Conservation (phyloP, 2,329 filamentous ascomycete species). For the Arthroderma sp. region DNA sequence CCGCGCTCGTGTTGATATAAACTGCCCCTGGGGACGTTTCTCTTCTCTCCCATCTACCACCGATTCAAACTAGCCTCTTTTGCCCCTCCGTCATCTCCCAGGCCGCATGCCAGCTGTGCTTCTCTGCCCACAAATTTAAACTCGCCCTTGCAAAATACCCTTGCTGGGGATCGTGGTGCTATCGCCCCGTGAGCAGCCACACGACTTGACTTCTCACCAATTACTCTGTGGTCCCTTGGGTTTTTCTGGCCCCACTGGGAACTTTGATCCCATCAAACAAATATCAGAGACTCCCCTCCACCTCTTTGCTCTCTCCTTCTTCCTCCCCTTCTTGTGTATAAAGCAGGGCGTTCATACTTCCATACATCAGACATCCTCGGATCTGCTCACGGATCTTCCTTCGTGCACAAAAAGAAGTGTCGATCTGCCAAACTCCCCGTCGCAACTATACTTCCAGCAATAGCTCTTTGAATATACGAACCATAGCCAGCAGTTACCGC, state of each 20-base stretch:
- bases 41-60: background rate
- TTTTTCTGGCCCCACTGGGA: background rate
- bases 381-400: conserved; percentile 1
- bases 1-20: background rate
- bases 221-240: conserved; percentile 4
- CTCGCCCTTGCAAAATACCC: conserved; percentile 5
- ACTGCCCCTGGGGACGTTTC: background rate
- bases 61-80: background rate
- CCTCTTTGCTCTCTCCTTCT: background rate
- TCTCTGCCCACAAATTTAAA: background rate
- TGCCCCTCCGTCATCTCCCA: background rate
- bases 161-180: conserved; percentile 5
- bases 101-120: background rate
- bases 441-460: no score
- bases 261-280: conserved; percentile 1
- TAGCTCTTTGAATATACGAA: no score
- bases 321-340: background rate
- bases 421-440: no score
- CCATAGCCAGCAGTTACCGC: no score
- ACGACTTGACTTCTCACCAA: conserved; percentile 1
- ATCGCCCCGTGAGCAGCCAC: conserved; percentile 4
- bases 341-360: background rate
- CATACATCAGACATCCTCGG: background rate
- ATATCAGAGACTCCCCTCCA: background rate
- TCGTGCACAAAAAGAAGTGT: background rate